Evolutionary conservation across 495 filamentous ascomycete species (phyloP), one percentile per base, ranked within the genome.

Genomic region (Tuber indicum): DNA sequence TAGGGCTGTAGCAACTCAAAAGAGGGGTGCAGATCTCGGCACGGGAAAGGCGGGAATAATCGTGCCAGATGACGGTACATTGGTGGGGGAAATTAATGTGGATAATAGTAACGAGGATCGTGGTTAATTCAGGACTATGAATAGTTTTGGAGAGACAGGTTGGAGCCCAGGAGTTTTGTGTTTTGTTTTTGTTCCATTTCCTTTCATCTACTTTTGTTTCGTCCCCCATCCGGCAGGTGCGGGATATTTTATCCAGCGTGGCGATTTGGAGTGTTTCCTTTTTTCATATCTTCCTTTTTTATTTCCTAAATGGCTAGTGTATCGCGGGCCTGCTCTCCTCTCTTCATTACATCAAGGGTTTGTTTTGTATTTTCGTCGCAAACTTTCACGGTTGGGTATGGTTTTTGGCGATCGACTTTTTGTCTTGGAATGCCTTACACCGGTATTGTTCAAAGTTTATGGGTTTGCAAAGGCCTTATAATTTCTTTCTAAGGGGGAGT

Each of bases 21-120:
- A 23, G 9, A 41, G 75, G n/a, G 46, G 47, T 8, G 71, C 78
- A 32, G 79, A 81, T 47, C 49, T 75, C 16, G 79, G 80, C 62
- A 75, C 75, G 45, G 79, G 80, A 10, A 75, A 75, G 49, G 46
- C 32, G 41, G 80, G 80, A 23, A 47, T 52, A 46, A 77, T 81
- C 75, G 78, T 81, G 12, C 78, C 78, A 14, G 72, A 72, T 39
- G 75, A 78, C 26, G 66, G 71, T 43, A 70, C 46, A 47, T 47
- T 80, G 69, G 70, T 52, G 72, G 79, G 78, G 45, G 79, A 78
- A 58, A 79, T 80, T 46, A 77, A 77, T 46, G 49, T 71, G 47
- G 79, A 77, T 49, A 81, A 81, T 71, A 81, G 79, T 26, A 78
- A 81, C 26, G 75, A 73, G 45, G 36, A 75, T 43, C 23, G 72